Evolutionary conservation across 1,284 basidiomycete species (phyloP), one percentile per base, ranked within the genome.

Genomic region (Sutorius eximius): DNA sequence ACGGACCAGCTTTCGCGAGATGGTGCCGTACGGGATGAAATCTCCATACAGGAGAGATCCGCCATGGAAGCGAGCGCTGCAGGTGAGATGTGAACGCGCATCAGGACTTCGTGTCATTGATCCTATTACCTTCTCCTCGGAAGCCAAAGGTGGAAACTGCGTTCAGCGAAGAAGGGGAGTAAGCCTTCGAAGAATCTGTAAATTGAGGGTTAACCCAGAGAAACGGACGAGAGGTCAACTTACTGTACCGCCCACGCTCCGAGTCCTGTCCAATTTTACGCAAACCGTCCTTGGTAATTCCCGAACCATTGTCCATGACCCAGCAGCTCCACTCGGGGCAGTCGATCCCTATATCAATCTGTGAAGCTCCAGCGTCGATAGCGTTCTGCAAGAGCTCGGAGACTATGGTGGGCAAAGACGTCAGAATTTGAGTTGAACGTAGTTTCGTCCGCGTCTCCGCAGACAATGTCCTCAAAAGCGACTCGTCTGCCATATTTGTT

Each of bases 351-450:
- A 91, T 72, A 49, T 89, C 82, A 53, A 91, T 73, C 36, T 79
- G 75, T 20, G 69, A 74, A 1, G 87, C 82, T 37, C 76, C 76
- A n/a, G 87, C 85, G 61, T 91, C 89, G 16, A 91, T 74, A 1
- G 91, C 82, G 68, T 97, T 97, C 67, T 95, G 91, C 16, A 93
- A 71, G 38, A 97, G 82, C 71, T 96, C 92, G 1, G 85, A 85
- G 20, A 95, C 75, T 54, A 94, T 77, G 65, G 88, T 84, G 5
- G 89, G 79, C 20, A 95, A 70, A 7, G 91, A 89, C 0, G 91
- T 91, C 54, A 96, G 74, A 59, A 94, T 86, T 66, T 93, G 83
- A 0, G 89, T 83, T 1, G 93, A 93, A 51, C 94, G 85, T 40
- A 97, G 75, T 65, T 78, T 84, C 32, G 80, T 75, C 54, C 82